phyloP scores from a whole-genome alignment of 2,329 filamentous ascomycete species.

The Xylaria multiplex region DNA sequence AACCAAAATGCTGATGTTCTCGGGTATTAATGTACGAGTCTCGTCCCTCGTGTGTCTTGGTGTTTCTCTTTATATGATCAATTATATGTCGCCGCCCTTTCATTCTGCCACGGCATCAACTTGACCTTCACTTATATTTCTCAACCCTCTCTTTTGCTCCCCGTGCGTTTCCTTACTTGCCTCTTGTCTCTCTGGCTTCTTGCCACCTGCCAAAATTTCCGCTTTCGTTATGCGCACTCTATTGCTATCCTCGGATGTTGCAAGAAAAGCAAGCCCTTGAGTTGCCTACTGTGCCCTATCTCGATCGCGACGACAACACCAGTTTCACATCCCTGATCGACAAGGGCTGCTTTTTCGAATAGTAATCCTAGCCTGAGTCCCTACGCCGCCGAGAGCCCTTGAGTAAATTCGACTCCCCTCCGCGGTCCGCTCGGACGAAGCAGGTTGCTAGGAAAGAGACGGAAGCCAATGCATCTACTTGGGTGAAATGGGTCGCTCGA shows the following conservation, averaged over 20 bases:
- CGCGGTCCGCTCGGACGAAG: not conserved
- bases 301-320: slow-evolving; percentile 12
- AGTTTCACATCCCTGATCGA: not conserved
- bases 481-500: slow-evolving; percentile 16
- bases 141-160: not conserved
- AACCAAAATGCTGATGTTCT: not conserved
- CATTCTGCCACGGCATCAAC: not conserved
- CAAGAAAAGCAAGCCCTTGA: not conserved
- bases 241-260: not conserved
- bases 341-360: slow-evolving; percentile 5
- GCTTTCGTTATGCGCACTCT: not conserved
- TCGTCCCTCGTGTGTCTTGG: slow-evolving; percentile 6
- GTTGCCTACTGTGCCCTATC: slow-evolving; percentile 6
- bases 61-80: not conserved
- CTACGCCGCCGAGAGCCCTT: slow-evolving; percentile 5
- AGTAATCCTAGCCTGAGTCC: slow-evolving; percentile 1
- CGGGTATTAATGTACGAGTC: slow-evolving; percentile 18
- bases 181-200: too few relatives aligned
- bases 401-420: not conserved
- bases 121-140: not conserved
- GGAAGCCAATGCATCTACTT: not conserved
- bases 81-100: not conserved
- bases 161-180: too few relatives aligned
- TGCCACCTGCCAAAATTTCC: not conserved
- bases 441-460: slow-evolving; percentile 8